Percentiles rank a stretch among this genome's conserved stretches.
These are phyloP conservation scores for Pythium aristosporum DNA, from an alignment of 352 stramenopile genomes.

Conservation along the genomic window DNA sequence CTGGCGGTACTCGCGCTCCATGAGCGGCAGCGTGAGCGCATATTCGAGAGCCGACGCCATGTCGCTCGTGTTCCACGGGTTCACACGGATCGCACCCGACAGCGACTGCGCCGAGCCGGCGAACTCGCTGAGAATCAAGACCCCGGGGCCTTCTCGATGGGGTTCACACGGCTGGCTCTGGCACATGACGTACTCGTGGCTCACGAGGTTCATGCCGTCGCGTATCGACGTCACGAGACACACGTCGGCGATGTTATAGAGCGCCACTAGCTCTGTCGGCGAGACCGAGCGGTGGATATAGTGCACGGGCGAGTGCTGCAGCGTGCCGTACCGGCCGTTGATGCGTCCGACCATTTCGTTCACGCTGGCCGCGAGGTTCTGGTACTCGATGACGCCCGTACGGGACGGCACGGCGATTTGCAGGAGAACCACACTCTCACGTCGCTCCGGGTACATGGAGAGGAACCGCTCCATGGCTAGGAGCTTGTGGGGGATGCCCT, in stretches of 20 bases:
- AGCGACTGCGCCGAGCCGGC: constrained; percentile 86
- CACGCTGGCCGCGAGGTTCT: constrained; percentile 75
- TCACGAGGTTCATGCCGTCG: constrained; percentile 91
- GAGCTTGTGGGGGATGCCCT: constrained; percentile 86
- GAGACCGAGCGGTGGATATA: constrained; percentile 83
- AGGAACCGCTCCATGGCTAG: constrained; percentile 87
- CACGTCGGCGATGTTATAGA: constrained; percentile 89
- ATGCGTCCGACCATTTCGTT: constrained; percentile 89
- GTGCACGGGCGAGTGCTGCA: constrained; percentile 86
- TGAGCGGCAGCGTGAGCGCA: constrained; percentile 70
- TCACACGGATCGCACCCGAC: constrained; percentile 85
- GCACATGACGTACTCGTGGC: constrained; percentile 88
- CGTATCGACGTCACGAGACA: constrained; percentile 89
- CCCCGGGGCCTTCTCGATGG: constrained; percentile 66
- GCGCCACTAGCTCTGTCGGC: constrained; percentile 83
- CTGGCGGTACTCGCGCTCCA: constrained; percentile 85
- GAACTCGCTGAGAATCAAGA: constrained; percentile 89
- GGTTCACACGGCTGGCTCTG: constrained; percentile 65
- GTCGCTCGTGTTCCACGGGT: constrained; percentile 87
- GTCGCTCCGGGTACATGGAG: constrained; percentile 79
- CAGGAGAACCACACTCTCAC: constrained; percentile 91
- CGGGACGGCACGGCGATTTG: constrained; percentile 93
- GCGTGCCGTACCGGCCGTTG: constrained; percentile 82
- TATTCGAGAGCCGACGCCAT: constrained; percentile 70
- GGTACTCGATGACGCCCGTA: constrained; percentile 83